Evolutionary conservation across 208 protist genomes (phyloP), one percentile per base, ranked within the genome.

Genomic region (Trypanosoma vivax): DNA sequence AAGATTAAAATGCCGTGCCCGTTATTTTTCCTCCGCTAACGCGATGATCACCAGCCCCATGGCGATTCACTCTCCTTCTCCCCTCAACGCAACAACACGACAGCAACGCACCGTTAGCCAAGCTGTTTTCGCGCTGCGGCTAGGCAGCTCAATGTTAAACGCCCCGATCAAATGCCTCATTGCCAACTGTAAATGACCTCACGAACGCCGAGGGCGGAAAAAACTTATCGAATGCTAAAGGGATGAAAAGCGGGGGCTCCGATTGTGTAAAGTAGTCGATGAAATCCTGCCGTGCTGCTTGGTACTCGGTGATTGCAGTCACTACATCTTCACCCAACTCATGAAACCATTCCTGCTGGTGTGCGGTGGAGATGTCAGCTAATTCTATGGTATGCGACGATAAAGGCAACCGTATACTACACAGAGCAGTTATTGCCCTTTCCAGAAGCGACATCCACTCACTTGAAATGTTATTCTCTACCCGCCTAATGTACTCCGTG

Each of bases 211-310:
- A 54, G 1, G 11, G 13, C 19, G 50, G 64, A 56, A 83, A 47
- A 29, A 65, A 40, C 2, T 64, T 27, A 23, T 76, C 60, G 14
- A 47, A 60, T 1, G 35, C 33, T 18, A 62, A 39, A 30, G 46
- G 31, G 24, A 86, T 59, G 48, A 79, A 86, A 3, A 86, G 53
- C 16, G 78, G 73, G 0, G 49, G 58, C 5, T 80, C 65, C 18
- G 34, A 34, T 1, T 10, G 6, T 16, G 54, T 7, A 29, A 74
- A 56, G 33, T 31, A 50, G 1, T 18, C 23, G 9, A 50, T 33
- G 19, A 66, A 42, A 6, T 40, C 41, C 6, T 45, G 11, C 16
- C 28, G 9, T 0, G 55, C 50, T 2, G 27, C 43, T 34, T 41
- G 16, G 23, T 28, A 31, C 14, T n/a, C 14, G 13, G 24, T 13